Evolutionary conservation across 75 land plant species (phyloP).

Genomic region (Cupressus sempervirens): DNA sequence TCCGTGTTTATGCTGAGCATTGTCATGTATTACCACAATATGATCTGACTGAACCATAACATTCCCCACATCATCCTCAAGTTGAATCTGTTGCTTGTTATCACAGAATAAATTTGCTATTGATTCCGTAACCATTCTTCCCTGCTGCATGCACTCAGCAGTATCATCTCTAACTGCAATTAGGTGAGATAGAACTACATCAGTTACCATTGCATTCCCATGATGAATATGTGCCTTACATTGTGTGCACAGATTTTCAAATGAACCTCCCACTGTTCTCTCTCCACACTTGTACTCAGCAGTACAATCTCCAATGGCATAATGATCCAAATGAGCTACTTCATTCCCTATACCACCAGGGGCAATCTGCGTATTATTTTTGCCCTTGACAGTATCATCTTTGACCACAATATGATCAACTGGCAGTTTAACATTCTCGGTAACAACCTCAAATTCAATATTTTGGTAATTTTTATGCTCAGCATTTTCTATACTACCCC

Average conservation of each 20-base stretch:
- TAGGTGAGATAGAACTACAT: background rate
- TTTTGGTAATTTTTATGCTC: background rate
- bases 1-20: background rate
- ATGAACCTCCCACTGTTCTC: background rate
- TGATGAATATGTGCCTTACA: background rate
- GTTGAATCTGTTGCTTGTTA: background rate
- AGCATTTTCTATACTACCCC: background rate
- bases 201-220: background rate
- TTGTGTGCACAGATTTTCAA: background rate
- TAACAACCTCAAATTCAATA: background rate
- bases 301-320: background rate
- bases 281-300: background rate
- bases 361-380: background rate
- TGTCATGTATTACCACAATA: background rate
- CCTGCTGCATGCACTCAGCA: background rate
- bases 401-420: background rate
- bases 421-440: background rate
- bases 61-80: background rate
- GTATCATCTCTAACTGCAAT: background rate
- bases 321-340: background rate
- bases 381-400: background rate
- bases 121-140: background rate
- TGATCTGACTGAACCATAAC: background rate
- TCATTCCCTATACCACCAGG: background rate
- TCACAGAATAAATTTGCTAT: background rate